Evolutionary conservation across 257 asterid genomes (phyloP), one percentile per base, ranked within the genome.

Genomic region (Przewalskia tangutica): DNA sequence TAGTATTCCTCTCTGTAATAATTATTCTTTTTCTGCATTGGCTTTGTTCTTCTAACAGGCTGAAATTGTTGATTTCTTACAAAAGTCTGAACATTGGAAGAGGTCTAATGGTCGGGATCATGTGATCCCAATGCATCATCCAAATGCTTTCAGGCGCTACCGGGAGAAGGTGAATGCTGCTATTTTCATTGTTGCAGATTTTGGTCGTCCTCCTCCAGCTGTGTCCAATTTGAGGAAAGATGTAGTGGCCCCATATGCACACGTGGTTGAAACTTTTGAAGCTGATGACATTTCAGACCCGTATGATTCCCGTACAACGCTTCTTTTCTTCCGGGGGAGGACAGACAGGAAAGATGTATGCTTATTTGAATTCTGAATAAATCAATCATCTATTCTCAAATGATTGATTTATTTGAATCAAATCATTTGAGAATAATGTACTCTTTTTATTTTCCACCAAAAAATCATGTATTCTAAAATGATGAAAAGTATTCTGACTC

Each of bases 41-140:
- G 79, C 46, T 6, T 85, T 79, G 71, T 60, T 87, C 59, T 67
- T 70, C 70, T 36, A 82, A 85, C 86, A 95, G 99, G 89, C 68
- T 84, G 99, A 92, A 84, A 78, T 95, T 8, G 82, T 95, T 60
- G 88, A 90, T 46, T 84, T 95, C 27, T 83, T 95, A 81, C 90
- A 85, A 81, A 88, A 87, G 53, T 93, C 99, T 3, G 86, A 84
- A 4, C 88, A 91, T 77, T 95, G 97, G 97, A 89, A 86, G 83
- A 90, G 89, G 44, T 93, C 98, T 44, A 87, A 87, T 3, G 99
- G 99, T 80, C 81, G 89, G 83, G 98, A 95, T 87, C 99, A 95
- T 58, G 94, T 95, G 38, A 91, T 95, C 68, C 97, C 98, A 17
- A 79, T 95, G 89, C 98, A 92, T 85, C 99, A 95, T 90, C 98